Percentiles rank a stretch among this genome's conserved stretches.
phyloP scores from a whole-genome alignment of 2,329 filamentous ascomycete species.

The Diplocarpon rosae region DNA sequence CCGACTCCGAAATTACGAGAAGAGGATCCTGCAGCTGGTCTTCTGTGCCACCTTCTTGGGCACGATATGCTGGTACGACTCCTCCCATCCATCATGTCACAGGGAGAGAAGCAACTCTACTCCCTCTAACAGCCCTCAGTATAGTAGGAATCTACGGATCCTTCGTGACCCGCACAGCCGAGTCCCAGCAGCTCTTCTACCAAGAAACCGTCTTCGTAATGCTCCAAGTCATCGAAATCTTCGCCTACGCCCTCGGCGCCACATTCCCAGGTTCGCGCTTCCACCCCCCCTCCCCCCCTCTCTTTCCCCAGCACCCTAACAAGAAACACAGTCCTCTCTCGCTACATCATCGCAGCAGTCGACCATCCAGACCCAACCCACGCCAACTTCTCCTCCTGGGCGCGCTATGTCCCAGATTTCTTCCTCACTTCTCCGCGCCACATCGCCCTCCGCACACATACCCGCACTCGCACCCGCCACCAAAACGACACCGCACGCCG shows the following conservation, averaged over 20 bases:
- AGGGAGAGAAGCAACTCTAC: no score
- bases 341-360: conserved; percentile 7
- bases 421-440: conserved; percentile 4
- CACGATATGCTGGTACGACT: conserved; percentile 21
- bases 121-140: conserved; percentile 4
- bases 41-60: conserved; percentile 24
- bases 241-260: conserved; percentile 25
- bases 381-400: conserved; percentile 18
- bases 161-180: conserved; percentile 12
- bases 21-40: conserved; percentile 20
- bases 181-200: conserved; percentile 16
- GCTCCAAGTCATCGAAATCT: conserved; percentile 25
- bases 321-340: conserved; percentile 7
- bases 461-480: no score
- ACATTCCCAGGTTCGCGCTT: conserved; percentile 20
- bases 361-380: conserved; percentile 5
- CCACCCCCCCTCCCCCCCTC: not conserved
- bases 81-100: not conserved
- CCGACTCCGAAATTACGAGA: conserved; percentile 19
- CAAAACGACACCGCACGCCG: no score
- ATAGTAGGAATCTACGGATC: conserved; percentile 17
- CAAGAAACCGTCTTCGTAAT: conserved; percentile 23
- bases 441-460: not conserved
- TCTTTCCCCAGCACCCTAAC: not conserved
- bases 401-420: conserved; percentile 15